Percentiles rank a stretch among this genome's conserved stretches.
Conservation (phyloP, 2,329 filamentous ascomycete species). For the Pseudonectria foliicola region DNA sequence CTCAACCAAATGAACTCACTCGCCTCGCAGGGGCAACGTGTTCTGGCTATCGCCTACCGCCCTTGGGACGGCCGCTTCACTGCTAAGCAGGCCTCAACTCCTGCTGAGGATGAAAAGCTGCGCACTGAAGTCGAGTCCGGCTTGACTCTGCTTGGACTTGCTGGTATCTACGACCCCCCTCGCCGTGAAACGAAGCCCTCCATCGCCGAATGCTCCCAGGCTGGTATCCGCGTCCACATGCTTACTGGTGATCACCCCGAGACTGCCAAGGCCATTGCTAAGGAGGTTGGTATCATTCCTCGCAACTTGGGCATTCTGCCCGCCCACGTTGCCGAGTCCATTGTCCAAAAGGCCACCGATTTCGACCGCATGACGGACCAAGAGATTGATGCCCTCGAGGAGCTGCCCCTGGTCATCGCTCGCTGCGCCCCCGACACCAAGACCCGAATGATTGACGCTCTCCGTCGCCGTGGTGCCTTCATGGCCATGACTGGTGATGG, state of each 20-base stretch:
- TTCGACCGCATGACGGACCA: constrained; percentile 71
- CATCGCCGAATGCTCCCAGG: constrained; percentile 62
- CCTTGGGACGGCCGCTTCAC: constrained; percentile 45
- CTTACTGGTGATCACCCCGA: constrained; percentile 76
- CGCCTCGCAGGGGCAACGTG: constrained; percentile 62
- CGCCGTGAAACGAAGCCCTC: constrained; percentile 70
- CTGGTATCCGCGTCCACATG: constrained; percentile 77
- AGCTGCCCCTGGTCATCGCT: constrained; percentile 74
- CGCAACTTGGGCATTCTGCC: constrained; percentile 52
- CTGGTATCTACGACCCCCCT: constrained; percentile 81
- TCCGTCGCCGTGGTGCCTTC: constrained; percentile 68
- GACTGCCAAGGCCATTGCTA: constrained; percentile 71
- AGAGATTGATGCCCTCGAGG: constrained; percentile 67
- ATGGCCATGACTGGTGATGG: constrained; percentile 87
- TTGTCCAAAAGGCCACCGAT: constrained; percentile 69
- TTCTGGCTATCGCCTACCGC: constrained; percentile 64
- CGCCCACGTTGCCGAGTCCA: constrained; percentile 54
- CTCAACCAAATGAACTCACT: constrained; percentile 50
- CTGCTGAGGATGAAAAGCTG: constrained; percentile 35
- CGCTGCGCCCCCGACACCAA: constrained; percentile 82
- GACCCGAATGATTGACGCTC: constrained; percentile 82
- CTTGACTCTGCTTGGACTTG: constrained; percentile 71
- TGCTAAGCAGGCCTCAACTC: constrained; percentile 26
- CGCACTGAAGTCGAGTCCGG: constrained; percentile 59
- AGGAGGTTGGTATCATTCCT: constrained; percentile 71